These are phyloP conservation scores for Adansonia rubrostipa DNA, from an alignment of 441 rosid genomes.

Conservation along the genomic window DNA sequence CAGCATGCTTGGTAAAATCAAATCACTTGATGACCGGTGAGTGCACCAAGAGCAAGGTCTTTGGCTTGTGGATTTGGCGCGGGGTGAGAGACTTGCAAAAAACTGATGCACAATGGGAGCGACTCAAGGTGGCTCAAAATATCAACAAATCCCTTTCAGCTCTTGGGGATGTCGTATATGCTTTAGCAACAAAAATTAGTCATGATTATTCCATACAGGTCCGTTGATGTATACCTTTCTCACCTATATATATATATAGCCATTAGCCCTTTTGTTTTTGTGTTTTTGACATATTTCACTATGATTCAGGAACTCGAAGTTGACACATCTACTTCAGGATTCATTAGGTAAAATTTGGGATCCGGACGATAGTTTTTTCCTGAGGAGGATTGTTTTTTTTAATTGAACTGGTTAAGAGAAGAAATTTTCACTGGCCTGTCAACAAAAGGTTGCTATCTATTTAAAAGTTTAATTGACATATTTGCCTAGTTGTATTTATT, in stretches of 20 bases:
- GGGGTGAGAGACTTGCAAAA: conserved; percentile 89
- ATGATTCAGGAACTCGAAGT: conserved; percentile 77
- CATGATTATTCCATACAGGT: conserved; percentile 95
- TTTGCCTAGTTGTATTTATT: conserved; percentile 17
- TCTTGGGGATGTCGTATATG: conserved; percentile 84
- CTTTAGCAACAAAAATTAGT: conserved; percentile 77
- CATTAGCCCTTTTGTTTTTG: not conserved
- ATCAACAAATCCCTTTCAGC: conserved; percentile 89
- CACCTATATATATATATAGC: not conserved
- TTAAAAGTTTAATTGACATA: not conserved
- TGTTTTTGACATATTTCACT: conserved; percentile 17
- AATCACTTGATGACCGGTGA: too few species aligned
- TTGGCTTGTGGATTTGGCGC: conserved; percentile 76
- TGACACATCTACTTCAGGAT: conserved; percentile 93
- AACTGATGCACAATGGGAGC: conserved; percentile 85
- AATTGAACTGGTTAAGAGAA: conserved; percentile 44
- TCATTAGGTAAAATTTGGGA: conserved; percentile 61
- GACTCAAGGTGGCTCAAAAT: conserved; percentile 90
- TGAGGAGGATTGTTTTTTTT: too few species aligned
- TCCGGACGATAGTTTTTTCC: too few species aligned
- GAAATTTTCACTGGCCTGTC: conserved; percentile 62
- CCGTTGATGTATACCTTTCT: not conserved
- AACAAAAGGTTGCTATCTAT: conserved; percentile 58
- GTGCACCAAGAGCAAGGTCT: conserved; percentile 89
- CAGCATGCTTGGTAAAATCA: too few species aligned